Conservation (phyloP, 2,329 filamentous ascomycete species). For the Alternaria dauci region DNA sequence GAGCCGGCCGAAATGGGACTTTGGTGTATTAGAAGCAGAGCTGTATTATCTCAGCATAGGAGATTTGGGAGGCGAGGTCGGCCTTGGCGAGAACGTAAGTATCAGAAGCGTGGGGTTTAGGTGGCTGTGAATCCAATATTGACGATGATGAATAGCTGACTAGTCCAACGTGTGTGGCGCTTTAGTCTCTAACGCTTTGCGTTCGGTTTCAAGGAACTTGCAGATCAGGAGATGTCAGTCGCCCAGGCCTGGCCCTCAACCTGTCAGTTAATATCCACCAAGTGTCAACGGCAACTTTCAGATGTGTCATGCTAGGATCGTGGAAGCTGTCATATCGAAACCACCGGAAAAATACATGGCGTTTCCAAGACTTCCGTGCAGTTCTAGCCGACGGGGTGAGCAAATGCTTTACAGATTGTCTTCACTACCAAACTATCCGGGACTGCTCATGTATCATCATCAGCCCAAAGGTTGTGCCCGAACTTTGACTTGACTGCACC, state of each 20-base stretch:
- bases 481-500: not conserved
- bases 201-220: not conserved
- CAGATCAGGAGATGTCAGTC: not conserved
- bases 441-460: not conserved
- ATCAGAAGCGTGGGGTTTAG: constrained; percentile 5
- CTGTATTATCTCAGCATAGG: not conserved
- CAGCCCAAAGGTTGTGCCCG: not conserved
- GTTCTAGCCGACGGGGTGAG: not conserved
- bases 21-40: not conserved
- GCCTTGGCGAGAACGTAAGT: constrained; percentile 14
- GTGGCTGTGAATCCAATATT: constrained; percentile 1
- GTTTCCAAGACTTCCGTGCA: not conserved
- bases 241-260: not conserved
- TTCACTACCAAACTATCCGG: not conserved
- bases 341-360: rapidly evolving
- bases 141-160: not conserved
- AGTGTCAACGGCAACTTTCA: not conserved
- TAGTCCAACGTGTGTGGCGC: not conserved
- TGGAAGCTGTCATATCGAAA: not conserved
- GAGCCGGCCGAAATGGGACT: constrained; percentile 2
- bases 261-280: not conserved
- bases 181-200: not conserved
- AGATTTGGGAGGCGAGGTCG: not conserved
- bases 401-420: not conserved
- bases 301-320: not conserved